Percentiles rank a stretch among this genome's conserved stretches.
Evolutionary conservation across 306 rosid genomes (phyloP).

Genomic region (Corylus heterophylla): DNA sequence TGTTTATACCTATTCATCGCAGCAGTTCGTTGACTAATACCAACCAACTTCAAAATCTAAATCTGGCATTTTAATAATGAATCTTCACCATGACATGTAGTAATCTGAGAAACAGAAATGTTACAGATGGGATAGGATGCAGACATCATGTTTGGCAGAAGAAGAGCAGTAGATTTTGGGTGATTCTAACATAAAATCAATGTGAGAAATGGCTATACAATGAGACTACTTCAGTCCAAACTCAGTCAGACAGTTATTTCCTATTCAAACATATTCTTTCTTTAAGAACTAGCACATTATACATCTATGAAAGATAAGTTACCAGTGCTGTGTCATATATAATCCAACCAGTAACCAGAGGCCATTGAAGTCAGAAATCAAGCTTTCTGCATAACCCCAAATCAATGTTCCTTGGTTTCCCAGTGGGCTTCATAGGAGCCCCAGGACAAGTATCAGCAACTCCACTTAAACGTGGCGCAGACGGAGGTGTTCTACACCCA

Average conservation of each 20-base stretch:
- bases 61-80: not conserved
- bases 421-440: conserved; percentile 53
- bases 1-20: not conserved
- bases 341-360: conserved; percentile 11
- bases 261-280: not conserved
- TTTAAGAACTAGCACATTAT: conserved; percentile 20
- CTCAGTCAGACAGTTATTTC: conserved; percentile 23
- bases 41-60: not conserved
- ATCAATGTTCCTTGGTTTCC: conserved; percentile 44
- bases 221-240: conserved; percentile 17
- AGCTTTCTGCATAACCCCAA: conserved; percentile 70
- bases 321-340: conserved; percentile 25
- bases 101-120: not conserved
- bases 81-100: not conserved
- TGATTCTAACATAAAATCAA: conserved; percentile 12
- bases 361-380: conserved; percentile 47
- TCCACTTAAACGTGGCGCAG: conserved; percentile 27
- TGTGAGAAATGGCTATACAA: conserved; percentile 31
- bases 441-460: conserved; percentile 59
- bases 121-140: not conserved
- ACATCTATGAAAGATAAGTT: conserved; percentile 23
- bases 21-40: not conserved
- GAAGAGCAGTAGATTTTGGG: not conserved
- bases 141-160: not conserved
- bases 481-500: conserved; percentile 55